Conservation (phyloP, 108 stramenopile genomes). For the Cyclostephanos invisitatus region DNA sequence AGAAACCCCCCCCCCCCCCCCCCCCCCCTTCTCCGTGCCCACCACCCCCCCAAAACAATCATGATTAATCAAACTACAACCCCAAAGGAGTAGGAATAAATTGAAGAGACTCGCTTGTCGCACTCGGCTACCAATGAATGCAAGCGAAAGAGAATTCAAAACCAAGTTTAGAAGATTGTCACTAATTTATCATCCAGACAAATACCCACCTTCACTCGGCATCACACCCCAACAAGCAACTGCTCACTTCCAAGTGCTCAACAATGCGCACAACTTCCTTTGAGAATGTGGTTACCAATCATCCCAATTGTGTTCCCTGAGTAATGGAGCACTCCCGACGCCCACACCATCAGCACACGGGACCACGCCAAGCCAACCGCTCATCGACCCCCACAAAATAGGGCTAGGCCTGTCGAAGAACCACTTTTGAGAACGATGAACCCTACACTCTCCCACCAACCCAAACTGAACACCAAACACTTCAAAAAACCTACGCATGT, state of each 20-base stretch:
- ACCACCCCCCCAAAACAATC: conserved; percentile 5
- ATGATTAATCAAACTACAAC: too few relatives aligned
- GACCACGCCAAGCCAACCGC: too few relatives aligned
- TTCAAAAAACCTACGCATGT: too few relatives aligned
- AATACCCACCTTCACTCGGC: neutral
- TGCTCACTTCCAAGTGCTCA: conserved; percentile 6
- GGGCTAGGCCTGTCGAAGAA: too few relatives aligned
- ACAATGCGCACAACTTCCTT: neutral
- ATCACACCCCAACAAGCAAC: neutral
- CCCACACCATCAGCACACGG: too few relatives aligned
- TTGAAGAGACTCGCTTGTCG: neutral
- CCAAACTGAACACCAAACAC: too few relatives aligned
- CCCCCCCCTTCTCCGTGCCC: too few relatives aligned
- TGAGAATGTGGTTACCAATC: neutral
- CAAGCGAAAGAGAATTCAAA: neutral
- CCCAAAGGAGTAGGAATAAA: neutral
- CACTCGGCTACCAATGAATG: neutral
- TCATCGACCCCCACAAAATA: too few relatives aligned
- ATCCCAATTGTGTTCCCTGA: too few relatives aligned
- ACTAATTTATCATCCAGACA: conserved; percentile 2
- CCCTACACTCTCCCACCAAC: too few relatives aligned
- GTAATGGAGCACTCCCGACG: too few relatives aligned
- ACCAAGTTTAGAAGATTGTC: conserved; percentile 1
- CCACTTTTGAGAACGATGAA: too few relatives aligned
- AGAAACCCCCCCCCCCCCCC: neutral